These are phyloP conservation scores for Hydnomerulius pinastri DNA, from an alignment of 768 basidiomycete species.

Conservation along the genomic window DNA sequence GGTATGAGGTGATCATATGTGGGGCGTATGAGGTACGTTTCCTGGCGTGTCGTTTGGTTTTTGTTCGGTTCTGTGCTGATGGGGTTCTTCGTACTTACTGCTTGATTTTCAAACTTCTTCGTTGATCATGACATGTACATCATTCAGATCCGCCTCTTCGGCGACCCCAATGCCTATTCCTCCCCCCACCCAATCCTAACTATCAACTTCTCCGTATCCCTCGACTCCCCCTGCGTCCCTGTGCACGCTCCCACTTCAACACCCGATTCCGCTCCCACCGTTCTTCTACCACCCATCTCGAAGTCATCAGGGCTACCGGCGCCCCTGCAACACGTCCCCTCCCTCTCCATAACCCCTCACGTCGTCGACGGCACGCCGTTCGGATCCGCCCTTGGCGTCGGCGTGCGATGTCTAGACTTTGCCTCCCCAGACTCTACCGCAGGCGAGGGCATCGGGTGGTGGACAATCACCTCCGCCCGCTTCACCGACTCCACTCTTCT, in stretches of 20 bases:
- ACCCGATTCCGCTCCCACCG: not conserved
- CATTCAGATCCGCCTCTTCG: conserved; percentile 76
- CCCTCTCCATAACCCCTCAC: conserved; percentile 62
- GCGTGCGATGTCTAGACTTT: conserved; percentile 47
- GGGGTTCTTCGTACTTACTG: not conserved
- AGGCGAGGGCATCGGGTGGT: conserved; percentile 42
- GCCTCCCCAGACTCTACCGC: not conserved
- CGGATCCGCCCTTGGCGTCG: conserved; percentile 69
- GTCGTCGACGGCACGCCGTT: conserved; percentile 77
- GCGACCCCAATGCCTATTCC: conserved; percentile 56
- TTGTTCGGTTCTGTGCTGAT: not conserved
- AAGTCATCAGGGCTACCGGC: too few species aligned
- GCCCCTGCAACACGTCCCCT: conserved; percentile 42
- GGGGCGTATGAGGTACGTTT: conserved; percentile 76
- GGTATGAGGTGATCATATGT: conserved; percentile 72
- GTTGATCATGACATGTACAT: not conserved
- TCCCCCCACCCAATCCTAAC: conserved; percentile 54
- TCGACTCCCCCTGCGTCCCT: conserved; percentile 31
- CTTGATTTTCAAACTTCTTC: not conserved
- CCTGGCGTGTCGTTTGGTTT: not conserved
- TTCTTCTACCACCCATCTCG: not conserved
- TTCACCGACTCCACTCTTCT: conserved; percentile 4
- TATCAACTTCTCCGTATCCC: conserved; percentile 50
- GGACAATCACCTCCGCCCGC: conserved; percentile 44
- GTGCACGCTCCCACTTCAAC: not conserved